A percentile compares a stretch with the other conserved stretches of the same genome.
phyloP scores from a whole-genome alignment of 2,329 filamentous ascomycete species.

The Stromatinia cepivora region DNA sequence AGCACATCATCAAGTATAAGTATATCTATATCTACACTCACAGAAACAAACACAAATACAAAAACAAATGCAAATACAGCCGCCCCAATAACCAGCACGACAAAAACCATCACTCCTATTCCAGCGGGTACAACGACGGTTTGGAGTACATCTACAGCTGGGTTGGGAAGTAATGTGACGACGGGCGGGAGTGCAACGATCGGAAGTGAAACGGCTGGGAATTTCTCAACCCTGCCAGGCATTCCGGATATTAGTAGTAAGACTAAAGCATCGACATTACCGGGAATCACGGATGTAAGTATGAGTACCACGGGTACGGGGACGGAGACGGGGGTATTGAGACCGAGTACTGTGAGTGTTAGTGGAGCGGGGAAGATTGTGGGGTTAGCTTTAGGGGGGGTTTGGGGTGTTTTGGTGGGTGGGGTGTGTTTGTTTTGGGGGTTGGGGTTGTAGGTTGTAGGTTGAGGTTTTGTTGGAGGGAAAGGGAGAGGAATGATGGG shows the following conservation, averaged over 20 bases:
- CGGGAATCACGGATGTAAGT: not conserved
- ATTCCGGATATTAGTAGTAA: not conserved
- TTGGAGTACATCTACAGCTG: constrained; percentile 10
- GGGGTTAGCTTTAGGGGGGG: no score
- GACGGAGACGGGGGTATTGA: not conserved
- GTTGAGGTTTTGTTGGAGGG: no score
- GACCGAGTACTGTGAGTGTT: not conserved
- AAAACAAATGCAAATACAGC: not conserved
- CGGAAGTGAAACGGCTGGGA: not conserved
- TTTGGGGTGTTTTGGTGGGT: not conserved
- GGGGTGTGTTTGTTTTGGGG: not conserved
- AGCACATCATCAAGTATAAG: not conserved
- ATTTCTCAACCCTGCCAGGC: not conserved
- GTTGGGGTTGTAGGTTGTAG: not conserved
- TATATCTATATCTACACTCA: not conserved
- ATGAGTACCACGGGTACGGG: not conserved
- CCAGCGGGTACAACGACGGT: constrained; percentile 4
- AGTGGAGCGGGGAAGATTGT: not conserved
- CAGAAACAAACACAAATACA: not conserved
- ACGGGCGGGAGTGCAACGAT: not conserved
- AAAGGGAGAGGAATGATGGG: not conserved
- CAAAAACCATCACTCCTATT: not conserved
- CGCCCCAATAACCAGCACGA: not conserved
- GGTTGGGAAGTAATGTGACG: not conserved
- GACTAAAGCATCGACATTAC: not conserved